These are phyloP conservation scores for Solanum raphanifolium DNA, from an alignment of 257 asterid genomes.

Conservation along the genomic window DNA sequence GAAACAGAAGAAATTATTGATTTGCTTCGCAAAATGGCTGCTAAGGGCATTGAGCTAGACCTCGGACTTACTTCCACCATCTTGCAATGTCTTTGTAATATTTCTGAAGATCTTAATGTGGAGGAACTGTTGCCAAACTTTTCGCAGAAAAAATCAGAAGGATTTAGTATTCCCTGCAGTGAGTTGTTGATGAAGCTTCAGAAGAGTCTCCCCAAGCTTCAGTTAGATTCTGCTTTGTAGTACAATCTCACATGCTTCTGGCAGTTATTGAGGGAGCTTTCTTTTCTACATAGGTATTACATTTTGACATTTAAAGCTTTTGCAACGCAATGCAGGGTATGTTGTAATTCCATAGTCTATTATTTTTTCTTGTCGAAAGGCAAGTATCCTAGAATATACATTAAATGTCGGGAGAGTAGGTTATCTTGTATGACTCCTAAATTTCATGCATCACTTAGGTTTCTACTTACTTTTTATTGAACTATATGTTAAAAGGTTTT, in stretches of 20 bases:
- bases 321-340: not conserved
- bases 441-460: not conserved
- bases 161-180: slow-evolving; percentile 21
- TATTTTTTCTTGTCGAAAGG: not conserved
- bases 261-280: not conserved
- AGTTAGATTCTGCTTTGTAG: not conserved
- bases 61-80: slow-evolving; percentile 42
- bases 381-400: not conserved
- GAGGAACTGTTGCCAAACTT: slow-evolving; percentile 44
- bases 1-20: slow-evolving; percentile 30
- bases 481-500: not conserved
- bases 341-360: not conserved
- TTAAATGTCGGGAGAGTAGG: not conserved
- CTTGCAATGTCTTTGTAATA: slow-evolving; percentile 37
- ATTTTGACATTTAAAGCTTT: not conserved
- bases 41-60: slow-evolving; percentile 43
- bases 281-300: not conserved
- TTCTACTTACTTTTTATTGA: not conserved
- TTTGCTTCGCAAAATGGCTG: slow-evolving; percentile 52
- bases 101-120: slow-evolving; percentile 32
- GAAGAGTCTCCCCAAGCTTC: slow-evolving; percentile 19
- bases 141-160: slow-evolving; percentile 16
- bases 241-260: not conserved
- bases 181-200: slow-evolving; percentile 35
- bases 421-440: not conserved